A percentile compares a stretch with the other conserved stretches of the same genome.
Evolutionary conservation across 768 basidiomycete species (phyloP).

Genomic region (Phylloporus sp.): DNA sequence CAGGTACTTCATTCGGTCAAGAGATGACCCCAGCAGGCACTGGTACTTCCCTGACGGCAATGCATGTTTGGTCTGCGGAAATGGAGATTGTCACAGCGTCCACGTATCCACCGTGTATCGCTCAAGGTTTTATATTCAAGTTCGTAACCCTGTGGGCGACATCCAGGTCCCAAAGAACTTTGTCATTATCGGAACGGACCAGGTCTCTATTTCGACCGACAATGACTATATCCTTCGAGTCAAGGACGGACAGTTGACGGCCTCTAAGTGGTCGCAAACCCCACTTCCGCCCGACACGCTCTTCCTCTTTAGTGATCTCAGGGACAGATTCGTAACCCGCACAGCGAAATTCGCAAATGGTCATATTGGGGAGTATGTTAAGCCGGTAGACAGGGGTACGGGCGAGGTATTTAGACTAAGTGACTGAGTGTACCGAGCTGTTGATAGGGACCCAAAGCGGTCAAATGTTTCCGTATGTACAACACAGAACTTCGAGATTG

Average conservation of each 20-base stretch:
- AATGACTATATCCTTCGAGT: not conserved
- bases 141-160: not conserved
- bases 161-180: not conserved
- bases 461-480: not conserved
- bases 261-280: not conserved
- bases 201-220: not conserved
- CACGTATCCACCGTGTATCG: slow-evolving; percentile 3
- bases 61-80: not conserved
- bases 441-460: not conserved
- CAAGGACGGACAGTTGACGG: not conserved
- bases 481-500: not conserved
- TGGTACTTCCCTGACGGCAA: not conserved
- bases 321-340: not conserved
- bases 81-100: not conserved
- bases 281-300: not conserved
- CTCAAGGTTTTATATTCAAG: not conserved
- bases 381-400: not conserved
- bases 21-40: not conserved
- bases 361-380: not conserved
- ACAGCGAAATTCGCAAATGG: not conserved
- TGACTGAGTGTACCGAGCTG: not conserved
- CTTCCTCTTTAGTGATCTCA: not conserved
- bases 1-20: slow-evolving; percentile 1
- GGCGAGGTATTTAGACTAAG: not conserved
- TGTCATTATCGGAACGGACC: slow-evolving; percentile 1